These are phyloP conservation scores for Chrysoporthe austroafricana DNA, from an alignment of 2,329 filamentous ascomycete genomes.

Conservation along the genomic window DNA sequence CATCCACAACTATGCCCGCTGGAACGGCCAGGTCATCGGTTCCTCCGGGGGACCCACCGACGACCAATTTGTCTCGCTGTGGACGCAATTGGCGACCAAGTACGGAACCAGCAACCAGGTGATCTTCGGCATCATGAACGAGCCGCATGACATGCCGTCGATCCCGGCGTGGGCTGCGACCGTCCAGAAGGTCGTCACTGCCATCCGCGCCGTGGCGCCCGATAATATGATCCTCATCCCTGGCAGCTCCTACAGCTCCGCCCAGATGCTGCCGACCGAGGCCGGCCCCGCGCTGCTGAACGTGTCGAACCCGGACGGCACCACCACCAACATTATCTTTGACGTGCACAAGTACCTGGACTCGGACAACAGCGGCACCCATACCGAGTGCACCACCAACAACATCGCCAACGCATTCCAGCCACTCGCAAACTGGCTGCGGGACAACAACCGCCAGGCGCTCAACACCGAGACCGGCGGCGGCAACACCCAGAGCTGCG, in stretches of 20 bases:
- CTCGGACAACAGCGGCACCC: slow-evolving; percentile 57
- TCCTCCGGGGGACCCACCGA: slow-evolving; percentile 66
- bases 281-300: slow-evolving; percentile 53
- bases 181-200: slow-evolving; percentile 64
- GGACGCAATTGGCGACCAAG: slow-evolving; percentile 59
- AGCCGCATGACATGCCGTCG: slow-evolving; percentile 40
- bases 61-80: slow-evolving; percentile 63
- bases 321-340: slow-evolving; percentile 55
- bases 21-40: slow-evolving; percentile 64
- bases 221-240: slow-evolving; percentile 64
- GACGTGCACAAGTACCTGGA: slow-evolving; percentile 66
- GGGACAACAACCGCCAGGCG: slow-evolving; percentile 38
- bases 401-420: slow-evolving; percentile 40
- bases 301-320: slow-evolving; percentile 61
- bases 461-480: slow-evolving; percentile 43
- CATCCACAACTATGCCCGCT: slow-evolving; percentile 47
- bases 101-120: slow-evolving; percentile 54
- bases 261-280: slow-evolving; percentile 50
- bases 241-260: slow-evolving; percentile 53
- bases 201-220: slow-evolving; percentile 65
- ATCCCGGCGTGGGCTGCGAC: slow-evolving; percentile 61
- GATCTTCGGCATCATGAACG: slow-evolving; percentile 34
- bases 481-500: slow-evolving; percentile 39
- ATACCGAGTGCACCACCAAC: slow-evolving; percentile 55
- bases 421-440: slow-evolving; percentile 40